Conservation (phyloP, 176 grass and related monocot species). For the Olyra latifolia region DNA sequence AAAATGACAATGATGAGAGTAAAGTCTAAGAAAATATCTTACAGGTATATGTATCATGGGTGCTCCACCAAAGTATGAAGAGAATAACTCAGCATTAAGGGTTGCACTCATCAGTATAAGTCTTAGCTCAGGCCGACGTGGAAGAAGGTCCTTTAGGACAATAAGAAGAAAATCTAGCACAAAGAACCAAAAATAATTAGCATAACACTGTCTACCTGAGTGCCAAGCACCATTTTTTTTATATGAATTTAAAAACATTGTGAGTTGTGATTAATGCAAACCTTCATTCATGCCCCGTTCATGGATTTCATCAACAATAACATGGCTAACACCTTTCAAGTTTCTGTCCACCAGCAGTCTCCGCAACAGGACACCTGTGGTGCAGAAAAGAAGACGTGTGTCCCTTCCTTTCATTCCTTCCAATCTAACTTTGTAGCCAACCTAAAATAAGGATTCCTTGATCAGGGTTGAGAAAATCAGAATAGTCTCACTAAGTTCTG, state of each 20-base stretch:
- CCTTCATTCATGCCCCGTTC: constrained; percentile 99
- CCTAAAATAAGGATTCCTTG: constrained; percentile 27
- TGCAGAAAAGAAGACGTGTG: constrained; percentile 93
- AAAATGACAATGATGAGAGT: background rate
- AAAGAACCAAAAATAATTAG: constrained; percentile 23
- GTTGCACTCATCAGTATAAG: constrained; percentile 99
- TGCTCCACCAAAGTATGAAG: constrained; percentile 92
- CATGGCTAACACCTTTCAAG: constrained; percentile 94
- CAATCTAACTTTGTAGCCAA: constrained; percentile 94
- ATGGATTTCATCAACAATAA: constrained; percentile 99
- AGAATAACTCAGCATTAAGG: constrained; percentile 93
- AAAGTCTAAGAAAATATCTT: constrained; percentile 37
- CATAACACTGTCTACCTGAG: constrained; percentile 6
- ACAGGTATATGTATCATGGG: constrained; percentile 99
- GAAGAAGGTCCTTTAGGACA: constrained; percentile 96
- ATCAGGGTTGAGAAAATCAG: constrained; percentile 3
- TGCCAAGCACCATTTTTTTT: background rate
- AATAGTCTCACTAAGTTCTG: constrained; percentile 3
- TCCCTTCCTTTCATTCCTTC: constrained; percentile 98
- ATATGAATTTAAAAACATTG: background rate
- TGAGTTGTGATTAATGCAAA: constrained; percentile 32
- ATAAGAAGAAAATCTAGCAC: constrained; percentile 94
- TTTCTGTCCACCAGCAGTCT: constrained; percentile 88
- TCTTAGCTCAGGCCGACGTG: constrained; percentile 76
- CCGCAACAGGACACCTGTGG: constrained; percentile 89